Evolutionary conservation across 2,329 filamentous ascomycete species (phyloP).

Genomic region (Pseudocercospora vitis): DNA sequence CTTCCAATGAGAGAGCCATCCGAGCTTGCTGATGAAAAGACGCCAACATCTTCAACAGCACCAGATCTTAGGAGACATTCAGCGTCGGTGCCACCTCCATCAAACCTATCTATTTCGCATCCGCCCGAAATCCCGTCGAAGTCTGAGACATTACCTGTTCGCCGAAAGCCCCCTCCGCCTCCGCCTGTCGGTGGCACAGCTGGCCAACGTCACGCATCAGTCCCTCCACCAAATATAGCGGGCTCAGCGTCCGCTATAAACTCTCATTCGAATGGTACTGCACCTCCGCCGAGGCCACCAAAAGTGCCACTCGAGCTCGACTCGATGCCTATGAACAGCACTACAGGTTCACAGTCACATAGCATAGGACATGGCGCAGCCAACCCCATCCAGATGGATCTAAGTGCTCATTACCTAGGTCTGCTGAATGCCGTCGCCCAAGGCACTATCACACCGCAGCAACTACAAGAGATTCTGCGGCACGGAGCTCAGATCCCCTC

Average conservation of each 20-base stretch:
- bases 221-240: neutral
- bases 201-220: neutral
- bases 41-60: neutral
- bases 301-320: slow-evolving; percentile 10
- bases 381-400: neutral
- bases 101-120: slow-evolving; percentile 5
- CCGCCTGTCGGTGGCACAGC: neutral
- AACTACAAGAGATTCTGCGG: slow-evolving; percentile 16
- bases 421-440: slow-evolving; percentile 21
- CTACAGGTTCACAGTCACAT: neutral
- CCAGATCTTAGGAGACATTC: slow-evolving; percentile 4
- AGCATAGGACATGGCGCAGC: neutral
- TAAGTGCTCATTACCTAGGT: slow-evolving; percentile 15
- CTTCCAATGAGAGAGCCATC: slow-evolving; percentile 7
- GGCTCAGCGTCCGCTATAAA: neutral
- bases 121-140: neutral
- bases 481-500: neutral
- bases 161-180: slow-evolving; percentile 10
- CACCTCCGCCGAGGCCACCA: slow-evolving; percentile 9
- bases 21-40: slow-evolving; percentile 9
- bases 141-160: neutral
- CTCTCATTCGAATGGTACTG: neutral
- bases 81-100: slow-evolving; percentile 9
- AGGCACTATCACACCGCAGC: slow-evolving; percentile 19
- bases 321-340: neutral